Conservation (phyloP, 2,329 filamentous ascomycete species). For the Apiospora arundinis region DNA sequence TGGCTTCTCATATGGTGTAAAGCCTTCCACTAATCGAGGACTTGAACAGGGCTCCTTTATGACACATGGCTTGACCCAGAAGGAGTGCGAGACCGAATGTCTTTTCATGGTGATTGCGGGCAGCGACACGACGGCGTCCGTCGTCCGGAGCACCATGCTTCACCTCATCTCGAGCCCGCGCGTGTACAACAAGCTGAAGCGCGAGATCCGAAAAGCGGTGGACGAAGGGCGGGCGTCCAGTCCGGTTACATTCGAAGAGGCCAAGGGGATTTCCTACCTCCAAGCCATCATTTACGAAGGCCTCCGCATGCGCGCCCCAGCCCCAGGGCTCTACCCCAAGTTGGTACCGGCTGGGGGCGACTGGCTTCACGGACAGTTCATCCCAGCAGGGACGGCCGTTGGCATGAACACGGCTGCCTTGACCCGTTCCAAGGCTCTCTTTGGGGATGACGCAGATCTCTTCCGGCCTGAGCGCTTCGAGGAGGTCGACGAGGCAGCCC, state of each 20-base stretch:
- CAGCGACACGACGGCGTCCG: constrained; percentile 58
- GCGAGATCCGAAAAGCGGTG: constrained; percentile 48
- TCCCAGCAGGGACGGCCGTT: constrained; percentile 45
- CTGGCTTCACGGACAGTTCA: constrained; percentile 37
- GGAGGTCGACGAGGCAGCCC: constrained; percentile 37
- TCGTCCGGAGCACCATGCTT: constrained; percentile 53
- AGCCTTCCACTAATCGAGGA: background rate
- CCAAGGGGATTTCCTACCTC: constrained; percentile 43
- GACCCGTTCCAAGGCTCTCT: constrained; percentile 36
- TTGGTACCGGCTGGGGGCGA: constrained; percentile 38
- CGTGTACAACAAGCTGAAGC: constrained; percentile 50
- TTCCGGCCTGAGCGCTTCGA: constrained; percentile 52
- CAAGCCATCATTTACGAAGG: constrained; percentile 46
- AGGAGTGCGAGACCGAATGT: constrained; percentile 39
- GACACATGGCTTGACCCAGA: constrained; percentile 38
- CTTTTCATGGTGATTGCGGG: constrained; percentile 41
- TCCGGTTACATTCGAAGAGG: constrained; percentile 38
- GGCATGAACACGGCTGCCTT: constrained; percentile 42
- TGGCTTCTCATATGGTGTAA: background rate
- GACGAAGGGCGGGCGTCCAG: constrained; percentile 39
- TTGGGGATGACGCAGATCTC: constrained; percentile 41
- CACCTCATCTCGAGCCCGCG: constrained; percentile 53
- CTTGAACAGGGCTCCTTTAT: constrained; percentile 39
- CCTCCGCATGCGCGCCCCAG: constrained; percentile 43
- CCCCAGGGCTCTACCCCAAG: constrained; percentile 39